Base-by-base conservation (phyloP, 805 yeast genomes). In the Candida quercuum region DNA sequence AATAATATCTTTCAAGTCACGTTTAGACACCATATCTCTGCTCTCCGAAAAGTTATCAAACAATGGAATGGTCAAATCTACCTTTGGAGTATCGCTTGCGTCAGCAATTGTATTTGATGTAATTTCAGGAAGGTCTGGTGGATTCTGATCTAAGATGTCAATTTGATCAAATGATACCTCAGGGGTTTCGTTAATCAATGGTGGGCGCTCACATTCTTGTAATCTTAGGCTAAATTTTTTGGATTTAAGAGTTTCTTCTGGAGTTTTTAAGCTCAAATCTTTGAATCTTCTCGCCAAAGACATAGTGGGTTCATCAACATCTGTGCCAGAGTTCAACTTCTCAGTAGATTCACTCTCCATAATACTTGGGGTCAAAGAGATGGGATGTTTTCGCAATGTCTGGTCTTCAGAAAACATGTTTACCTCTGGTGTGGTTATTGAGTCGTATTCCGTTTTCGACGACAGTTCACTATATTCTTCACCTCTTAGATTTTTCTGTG, bases 131-230 rank as follows among this genome's bases (percentile, higher is more conserved):
- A 48, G 35, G 2, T 34, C 28, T 7, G 50, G 56, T 12, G 52
- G 54, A 9, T 36, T 32, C 21, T 41, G 44, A 16, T 54, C 57
- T 18, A 54, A 47, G 3, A 54, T 54, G 26, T 54, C 59, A 23
- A 46, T 23, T 12, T 47, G 45, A 13, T 52, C 56, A 31, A 32
- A 42, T 10, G 57, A 49, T 2, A 32, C 46, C 9, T 52, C 54
- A 2, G 39, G 36, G 3, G 47, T 36, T 4, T 34, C 42, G 15
- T 37, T 36, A 14, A 26, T 18, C 10, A 40, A 10, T 2, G 28
- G 25, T 14, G 3, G 4, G 22, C 16, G 11, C 13, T 23, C n/a
- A 20, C 19, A 19, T 13, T 23, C 24, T 20, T 29, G 21, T 17
- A 38, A 21, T 24, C 24, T 33, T 12, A 38, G 29, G 5, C 37